Conservation (phyloP, 345 rosid species). For the Odontarrhena argentea region DNA sequence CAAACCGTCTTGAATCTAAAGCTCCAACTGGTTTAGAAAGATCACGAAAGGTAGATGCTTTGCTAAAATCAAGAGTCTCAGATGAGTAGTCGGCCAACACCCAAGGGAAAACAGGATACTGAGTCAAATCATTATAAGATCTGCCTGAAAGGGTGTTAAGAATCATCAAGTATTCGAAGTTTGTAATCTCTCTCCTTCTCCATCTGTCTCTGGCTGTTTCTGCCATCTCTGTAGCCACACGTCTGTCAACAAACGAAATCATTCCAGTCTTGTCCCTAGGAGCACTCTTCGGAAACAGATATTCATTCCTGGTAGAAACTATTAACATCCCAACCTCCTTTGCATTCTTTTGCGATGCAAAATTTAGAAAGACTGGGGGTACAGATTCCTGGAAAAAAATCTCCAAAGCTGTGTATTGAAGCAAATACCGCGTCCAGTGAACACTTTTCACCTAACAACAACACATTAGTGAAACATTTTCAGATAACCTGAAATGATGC, state of each 20-base stretch:
- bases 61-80: constrained; percentile 87
- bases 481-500: constrained; percentile 31
- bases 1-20: constrained; percentile 81
- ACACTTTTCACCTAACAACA: constrained; percentile 72
- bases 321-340: constrained; percentile 84
- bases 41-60: constrained; percentile 90
- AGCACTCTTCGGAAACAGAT: constrained; percentile 75
- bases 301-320: constrained; percentile 86
- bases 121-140: constrained; percentile 94
- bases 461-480: constrained; percentile 31
- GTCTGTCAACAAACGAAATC: constrained; percentile 87
- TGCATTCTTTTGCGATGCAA: constrained; percentile 76
- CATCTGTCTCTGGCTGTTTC: constrained; percentile 93
- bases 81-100: constrained; percentile 90
- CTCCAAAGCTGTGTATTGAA: constrained; percentile 87
- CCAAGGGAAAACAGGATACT: constrained; percentile 98
- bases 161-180: constrained; percentile 91
- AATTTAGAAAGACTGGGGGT: constrained; percentile 80
- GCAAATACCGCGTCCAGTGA: constrained; percentile 95
- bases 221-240: constrained; percentile 86
- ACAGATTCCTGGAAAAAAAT: constrained; percentile 74
- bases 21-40: constrained; percentile 98
- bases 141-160: constrained; percentile 95
- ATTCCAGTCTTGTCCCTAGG: constrained; percentile 76
- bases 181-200: constrained; percentile 94